Base-by-base conservation (phyloP, 768 basidiomycete genomes). In the Collybia nuda region DNA sequence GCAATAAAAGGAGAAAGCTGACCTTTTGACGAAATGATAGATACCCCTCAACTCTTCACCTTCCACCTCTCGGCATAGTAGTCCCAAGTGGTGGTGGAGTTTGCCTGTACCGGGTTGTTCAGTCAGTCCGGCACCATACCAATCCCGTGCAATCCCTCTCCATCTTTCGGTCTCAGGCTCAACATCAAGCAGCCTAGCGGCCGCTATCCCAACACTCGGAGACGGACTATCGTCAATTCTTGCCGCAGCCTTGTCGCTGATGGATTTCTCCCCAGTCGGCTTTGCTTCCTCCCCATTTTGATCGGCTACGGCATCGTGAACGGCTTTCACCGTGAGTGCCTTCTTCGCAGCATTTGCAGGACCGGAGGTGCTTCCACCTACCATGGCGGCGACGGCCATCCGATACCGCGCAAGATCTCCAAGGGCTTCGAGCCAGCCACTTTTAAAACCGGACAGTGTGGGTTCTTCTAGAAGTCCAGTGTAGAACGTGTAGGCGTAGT, bases 11-110 rank as follows among this genome's bases (percentile, higher is more conserved):
- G 37, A 48, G 32, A 56, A 18, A 3, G 66, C 83, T 38, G 22
- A 94, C 95, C 95, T 96, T 70, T 97, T 97, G 6, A 85, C 81
- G 56, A 95, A 98, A 63, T 99, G 97, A 63, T 99, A 98, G 4
- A 97, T 79, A 0, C 86, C 87, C 8, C 89, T 76, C 15, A 93
- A 66, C 55, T 96, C 94, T 57, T 97, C 88, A 2, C 79, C 80
- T 54, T 88, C 86, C 18, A 81, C 83, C 63, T 96, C 93, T 21
- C 90, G 79, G 58, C 88, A 88, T 39, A 99, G 76, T 55, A 96
- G 66, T 2, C 94, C 97, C 12, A 99, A 70, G 61, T 98, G 93
- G 63, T 98, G 94, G 66, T 98, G 97, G 36, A 99, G 70, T 62
- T 95, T 86, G 2, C 97, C 97, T 4, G 86, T 85, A n/a, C 94